Conservation (phyloP, 345 rosid species). For the Populus ilicifolia region DNA sequence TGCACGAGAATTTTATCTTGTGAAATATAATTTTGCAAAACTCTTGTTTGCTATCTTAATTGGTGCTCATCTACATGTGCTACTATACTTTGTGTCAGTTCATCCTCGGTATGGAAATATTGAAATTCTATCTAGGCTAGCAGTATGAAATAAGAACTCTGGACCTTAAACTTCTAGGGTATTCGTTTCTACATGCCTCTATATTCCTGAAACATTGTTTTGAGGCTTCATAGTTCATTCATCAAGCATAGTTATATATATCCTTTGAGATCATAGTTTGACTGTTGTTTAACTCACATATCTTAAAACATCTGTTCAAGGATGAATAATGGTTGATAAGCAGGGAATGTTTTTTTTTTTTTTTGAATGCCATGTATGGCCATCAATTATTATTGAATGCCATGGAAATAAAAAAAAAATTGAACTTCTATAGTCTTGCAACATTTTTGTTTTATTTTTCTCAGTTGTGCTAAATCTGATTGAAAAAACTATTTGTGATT, state of each 20-base stretch:
- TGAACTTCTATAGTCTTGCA: background rate
- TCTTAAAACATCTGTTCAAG: background rate
- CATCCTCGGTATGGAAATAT: background rate
- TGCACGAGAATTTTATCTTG: conserved; percentile 37
- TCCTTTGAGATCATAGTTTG: background rate
- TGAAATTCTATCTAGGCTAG: conserved; percentile 3
- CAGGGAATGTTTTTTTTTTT: background rate
- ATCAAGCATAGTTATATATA: background rate
- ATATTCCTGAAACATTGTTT: background rate
- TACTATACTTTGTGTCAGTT: background rate
- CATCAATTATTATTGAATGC: background rate
- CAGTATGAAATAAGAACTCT: conserved; percentile 7
- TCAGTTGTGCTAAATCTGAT: background rate
- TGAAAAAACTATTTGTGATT: background rate
- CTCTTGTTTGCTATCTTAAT: conserved; percentile 8
- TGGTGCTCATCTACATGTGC: background rate
- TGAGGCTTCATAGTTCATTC: background rate
- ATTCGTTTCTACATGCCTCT: background rate
- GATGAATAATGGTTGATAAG: background rate
- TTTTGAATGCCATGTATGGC: background rate
- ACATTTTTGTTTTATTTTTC: background rate
- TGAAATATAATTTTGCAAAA: conserved; percentile 33
- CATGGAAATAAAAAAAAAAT: background rate
- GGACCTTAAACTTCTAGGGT: conserved; percentile 2
- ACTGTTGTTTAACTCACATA: background rate